A percentile compares a stretch with the other conserved stretches of the same genome.
Evolutionary conservation across 306 rosid genomes (phyloP).

Genomic region (Geum urbanum): DNA sequence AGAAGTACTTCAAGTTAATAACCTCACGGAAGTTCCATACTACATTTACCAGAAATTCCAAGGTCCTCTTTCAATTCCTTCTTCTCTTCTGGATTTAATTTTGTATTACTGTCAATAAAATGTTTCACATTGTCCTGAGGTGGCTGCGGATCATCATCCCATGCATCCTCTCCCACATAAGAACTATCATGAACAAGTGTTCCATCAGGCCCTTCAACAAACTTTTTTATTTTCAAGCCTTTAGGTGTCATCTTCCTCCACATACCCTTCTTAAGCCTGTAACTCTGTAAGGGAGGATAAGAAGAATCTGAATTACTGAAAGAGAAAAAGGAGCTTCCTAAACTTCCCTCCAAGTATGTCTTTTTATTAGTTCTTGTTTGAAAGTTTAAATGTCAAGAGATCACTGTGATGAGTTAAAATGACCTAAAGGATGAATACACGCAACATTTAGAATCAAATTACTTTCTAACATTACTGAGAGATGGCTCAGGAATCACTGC

Average conservation of each 20-base stretch:
- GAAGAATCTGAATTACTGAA: conserved; percentile 18
- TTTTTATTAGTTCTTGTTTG: background rate
- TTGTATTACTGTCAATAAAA: conserved; percentile 53
- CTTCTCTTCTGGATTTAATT: conserved; percentile 54
- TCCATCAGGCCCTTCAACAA: conserved; percentile 80
- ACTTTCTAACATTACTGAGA: conserved; percentile 68
- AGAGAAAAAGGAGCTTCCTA: background rate
- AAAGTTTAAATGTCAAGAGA: background rate
- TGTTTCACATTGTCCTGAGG: conserved; percentile 54
- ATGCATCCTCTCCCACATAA: conserved; percentile 94
- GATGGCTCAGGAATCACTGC: conserved; percentile 90
- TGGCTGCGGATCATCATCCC: conserved; percentile 67
- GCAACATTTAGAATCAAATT: conserved; percentile 19
- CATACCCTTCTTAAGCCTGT: conserved; percentile 83
- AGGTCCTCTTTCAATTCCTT: conserved; percentile 54
- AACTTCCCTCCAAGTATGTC: background rate
- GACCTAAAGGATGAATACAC: background rate
- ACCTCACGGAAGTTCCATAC: background rate
- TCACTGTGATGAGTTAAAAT: background rate
- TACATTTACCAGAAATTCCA: conserved; percentile 67
- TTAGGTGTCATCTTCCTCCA: conserved; percentile 87
- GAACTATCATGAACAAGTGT: conserved; percentile 74
- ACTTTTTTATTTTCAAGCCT: conserved; percentile 83
- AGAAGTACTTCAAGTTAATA: background rate
- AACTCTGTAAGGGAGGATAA: conserved; percentile 46